Conservation (phyloP, 371 early-diverging fungal species). For the Apophysomyces trapeziformis region DNA sequence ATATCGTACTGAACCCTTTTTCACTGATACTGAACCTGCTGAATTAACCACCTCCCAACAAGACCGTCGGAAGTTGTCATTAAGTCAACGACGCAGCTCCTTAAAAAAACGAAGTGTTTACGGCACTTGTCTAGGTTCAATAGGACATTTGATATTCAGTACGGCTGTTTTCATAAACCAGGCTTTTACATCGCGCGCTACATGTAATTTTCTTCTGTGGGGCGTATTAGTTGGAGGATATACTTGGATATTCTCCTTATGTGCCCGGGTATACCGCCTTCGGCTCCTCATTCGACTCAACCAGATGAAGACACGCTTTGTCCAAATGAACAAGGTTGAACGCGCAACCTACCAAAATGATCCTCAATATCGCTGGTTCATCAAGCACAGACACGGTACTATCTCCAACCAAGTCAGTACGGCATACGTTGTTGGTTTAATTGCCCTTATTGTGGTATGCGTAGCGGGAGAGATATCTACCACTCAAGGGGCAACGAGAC, state of each 20-base stretch:
- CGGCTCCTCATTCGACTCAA: conserved; percentile 34
- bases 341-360: conserved; percentile 16
- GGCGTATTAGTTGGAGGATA: conserved; percentile 36
- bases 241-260: conserved; percentile 42
- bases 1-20: not conserved
- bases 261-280: conserved; percentile 34
- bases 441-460: conserved; percentile 23
- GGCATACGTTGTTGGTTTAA: conserved; percentile 15
- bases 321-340: conserved; percentile 16
- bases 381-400: conserved; percentile 20
- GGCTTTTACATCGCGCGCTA: conserved; percentile 10
- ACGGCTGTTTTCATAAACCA: conserved; percentile 27
- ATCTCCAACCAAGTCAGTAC: conserved; percentile 13
- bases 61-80: conserved; percentile 12
- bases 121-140: conserved; percentile 33
- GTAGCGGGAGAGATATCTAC: conserved; percentile 18
- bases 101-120: conserved; percentile 32
- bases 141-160: conserved; percentile 41
- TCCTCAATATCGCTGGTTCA: conserved; percentile 34
- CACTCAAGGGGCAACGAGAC: not conserved
- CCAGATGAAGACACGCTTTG: conserved; percentile 27
- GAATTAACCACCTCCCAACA: not conserved
- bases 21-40: not conserved
- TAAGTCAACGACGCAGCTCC: conserved; percentile 17
- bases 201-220: conserved; percentile 37